Conservation (phyloP, 768 basidiomycete species). For the Lactarius sanguifluus region DNA sequence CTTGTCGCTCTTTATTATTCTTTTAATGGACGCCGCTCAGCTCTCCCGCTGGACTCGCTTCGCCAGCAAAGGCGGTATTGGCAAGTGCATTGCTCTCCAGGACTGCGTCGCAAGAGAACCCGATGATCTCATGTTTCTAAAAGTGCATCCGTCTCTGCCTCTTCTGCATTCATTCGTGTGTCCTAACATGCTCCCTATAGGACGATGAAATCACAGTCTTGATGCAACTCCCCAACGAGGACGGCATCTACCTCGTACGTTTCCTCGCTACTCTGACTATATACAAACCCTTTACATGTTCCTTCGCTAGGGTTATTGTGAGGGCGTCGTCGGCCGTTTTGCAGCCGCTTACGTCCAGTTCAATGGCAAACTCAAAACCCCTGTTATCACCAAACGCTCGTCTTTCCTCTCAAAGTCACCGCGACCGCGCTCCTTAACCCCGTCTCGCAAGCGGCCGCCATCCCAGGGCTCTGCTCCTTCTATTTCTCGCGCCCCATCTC, state of each 20-base stretch:
- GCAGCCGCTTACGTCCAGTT: conserved; percentile 62
- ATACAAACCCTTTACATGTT: conserved; percentile 3
- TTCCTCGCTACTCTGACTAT: background rate
- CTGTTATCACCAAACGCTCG: conserved; percentile 71
- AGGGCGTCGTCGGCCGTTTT: conserved; percentile 83
- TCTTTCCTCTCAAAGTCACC: conserved; percentile 39
- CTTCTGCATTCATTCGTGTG: background rate
- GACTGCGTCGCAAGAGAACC: conserved; percentile 75
- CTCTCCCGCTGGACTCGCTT: conserved; percentile 82
- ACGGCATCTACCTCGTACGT: conserved; percentile 64
- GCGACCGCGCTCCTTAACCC: conserved; percentile 33
- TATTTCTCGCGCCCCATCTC: conserved; percentile 27
- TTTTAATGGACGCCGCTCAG: conserved; percentile 63
- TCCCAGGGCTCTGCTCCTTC: conserved; percentile 32
- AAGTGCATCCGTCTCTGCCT: conserved; percentile 46
- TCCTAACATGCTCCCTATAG: conserved; percentile 38
- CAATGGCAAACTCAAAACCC: conserved; percentile 73
- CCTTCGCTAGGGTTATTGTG: conserved; percentile 69
- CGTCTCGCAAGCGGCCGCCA: conserved; percentile 31
- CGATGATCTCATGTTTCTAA: conserved; percentile 85
- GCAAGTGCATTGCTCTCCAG: conserved; percentile 66
- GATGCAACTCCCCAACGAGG: conserved; percentile 59
- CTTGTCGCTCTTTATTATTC: conserved; percentile 2
- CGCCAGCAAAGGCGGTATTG: conserved; percentile 83
- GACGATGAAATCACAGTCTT: conserved; percentile 79